Base-by-base conservation (phyloP, 768 basidiomycete species). In the Gloeostereum incarnatum region DNA sequence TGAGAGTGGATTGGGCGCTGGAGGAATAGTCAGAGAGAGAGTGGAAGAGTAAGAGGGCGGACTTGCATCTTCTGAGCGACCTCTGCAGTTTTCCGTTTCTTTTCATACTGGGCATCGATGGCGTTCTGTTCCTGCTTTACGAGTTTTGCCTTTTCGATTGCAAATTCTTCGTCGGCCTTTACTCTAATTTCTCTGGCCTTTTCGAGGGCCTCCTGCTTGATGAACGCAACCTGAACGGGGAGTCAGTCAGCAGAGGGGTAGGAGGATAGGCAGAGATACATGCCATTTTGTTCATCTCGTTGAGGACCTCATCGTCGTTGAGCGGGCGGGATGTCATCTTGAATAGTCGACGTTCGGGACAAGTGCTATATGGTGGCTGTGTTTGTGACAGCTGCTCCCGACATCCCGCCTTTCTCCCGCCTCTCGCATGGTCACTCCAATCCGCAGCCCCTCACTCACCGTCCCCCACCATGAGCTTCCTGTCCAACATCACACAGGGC, bases 261-360 rank as follows among this genome's bases (percentile, higher is more conserved):
- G 27, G 41, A 38, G 37, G 11, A 25, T 30, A 25, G 20, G 36
- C 35, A 17, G 19, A 27, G 33, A 20, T 45, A 42, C 71, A 38
- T 40, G 92, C 94, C 94, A 98, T 97, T 78, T 97, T 97, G 68
- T 90, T 93, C 88, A 97, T 90, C 71, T 98, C 94, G 53, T 66
- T 85, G 52, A 91, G 69, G 14, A 97, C 93, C 61, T 98, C 94
- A 49, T 92, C 89, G 49, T 98, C 94, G 54, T 91, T 92, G 42
- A 94, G 64, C 18, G 90, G 73, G 47, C 88, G 70, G 32, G 79
- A 73, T 45, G 86, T 66, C 78, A 80, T 92, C 46, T 43, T 62
- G 49, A 31, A 35, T 11, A 35, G 14, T 8, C 14, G 26, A 27
- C 26, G 26, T 8, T 8, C 9, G 8, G 26, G 26, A 8, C 8